Evolutionary conservation across 2,329 filamentous ascomycete genomes (phyloP), one percentile per base, ranked within the genome.

Genomic region (Fusarium sp.): DNA sequence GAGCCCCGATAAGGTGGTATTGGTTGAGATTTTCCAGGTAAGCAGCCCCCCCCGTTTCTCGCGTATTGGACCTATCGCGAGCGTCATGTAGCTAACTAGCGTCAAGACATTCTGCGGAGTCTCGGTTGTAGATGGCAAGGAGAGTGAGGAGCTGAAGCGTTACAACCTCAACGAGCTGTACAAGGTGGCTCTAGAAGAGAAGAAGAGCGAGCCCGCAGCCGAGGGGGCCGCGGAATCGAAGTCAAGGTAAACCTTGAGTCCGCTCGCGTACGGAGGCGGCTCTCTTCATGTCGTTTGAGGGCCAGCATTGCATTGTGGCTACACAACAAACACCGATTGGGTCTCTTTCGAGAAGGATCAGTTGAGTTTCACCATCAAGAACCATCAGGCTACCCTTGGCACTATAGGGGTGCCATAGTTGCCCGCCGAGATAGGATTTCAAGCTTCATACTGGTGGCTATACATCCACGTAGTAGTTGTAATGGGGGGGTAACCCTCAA

Each of bases 21-120:
- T 95, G 64, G 88, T 96, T 57, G 92, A 96, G 73, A 85, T 96
- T 57, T 95, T 91, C 77, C 89, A 93, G 86, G 92, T 92, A 84
- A 68, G 78, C 47, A 60, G 53, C 56, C 35, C 52, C 56, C 10
- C 56, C 35, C 45, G 52, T 30, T 39, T 48, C 52, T 70, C 62
- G 56, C 58, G 54, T 65, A 51, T 64, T 70, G 48, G 56, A 56
- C 70, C 63, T 70, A 64, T 73, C 51, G 41, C 48, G 10, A 17
- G 30, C 50, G 50, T 41, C 48, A 65, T 48, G 50, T 45, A 56
- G 53, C 72, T 74, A 57, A 74, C 68, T 67, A 58, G 68, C 56
- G 54, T 62, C n/a, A 53, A 94, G 91, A 89, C 88, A 56, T 85
- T 92, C 40, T 91, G 90, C 73, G 92, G 92, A 22, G 90, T 96